phyloP scores from a whole-genome alignment of 805 yeast genomes.

The Metschnikowia lunata region DNA sequence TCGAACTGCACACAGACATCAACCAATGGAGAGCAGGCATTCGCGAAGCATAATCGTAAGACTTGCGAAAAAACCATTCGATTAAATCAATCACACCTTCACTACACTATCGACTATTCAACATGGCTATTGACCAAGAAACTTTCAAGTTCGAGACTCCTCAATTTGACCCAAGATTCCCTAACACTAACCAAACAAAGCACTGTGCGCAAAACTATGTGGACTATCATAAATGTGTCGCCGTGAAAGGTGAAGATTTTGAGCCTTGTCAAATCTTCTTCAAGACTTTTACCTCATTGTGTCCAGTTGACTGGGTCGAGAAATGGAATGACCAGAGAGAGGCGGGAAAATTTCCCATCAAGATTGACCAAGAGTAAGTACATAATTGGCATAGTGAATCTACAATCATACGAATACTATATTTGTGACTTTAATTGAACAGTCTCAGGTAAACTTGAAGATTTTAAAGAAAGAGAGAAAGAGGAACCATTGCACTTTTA shows the following conservation, averaged over 20 bases:
- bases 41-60: conserved; percentile 16
- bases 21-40: conserved; percentile 21
- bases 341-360: conserved; percentile 45
- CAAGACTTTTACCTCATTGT: conserved; percentile 82
- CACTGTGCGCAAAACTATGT: conserved; percentile 98
- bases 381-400: background rate
- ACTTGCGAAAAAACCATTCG: conserved; percentile 5
- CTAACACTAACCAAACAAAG: conserved; percentile 94
- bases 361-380: conserved; percentile 21
- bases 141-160: conserved; percentile 41
- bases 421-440: too few species aligned
- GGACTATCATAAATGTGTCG: conserved; percentile 96
- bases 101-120: conserved; percentile 7
- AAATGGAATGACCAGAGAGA: conserved; percentile 86
- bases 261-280: conserved; percentile 95
- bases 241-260: conserved; percentile 95
- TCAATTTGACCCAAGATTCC: conserved; percentile 49
- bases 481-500: too few species aligned
- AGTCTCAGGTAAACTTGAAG: too few species aligned
- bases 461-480: too few species aligned
- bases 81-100: background rate
- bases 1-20: conserved; percentile 2
- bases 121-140: conserved; percentile 37
- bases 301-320: conserved; percentile 82
- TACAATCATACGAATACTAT: background rate